phyloP scores from a whole-genome alignment of 371 early-diverging fungal genomes.

The Mucor plumbeus region DNA sequence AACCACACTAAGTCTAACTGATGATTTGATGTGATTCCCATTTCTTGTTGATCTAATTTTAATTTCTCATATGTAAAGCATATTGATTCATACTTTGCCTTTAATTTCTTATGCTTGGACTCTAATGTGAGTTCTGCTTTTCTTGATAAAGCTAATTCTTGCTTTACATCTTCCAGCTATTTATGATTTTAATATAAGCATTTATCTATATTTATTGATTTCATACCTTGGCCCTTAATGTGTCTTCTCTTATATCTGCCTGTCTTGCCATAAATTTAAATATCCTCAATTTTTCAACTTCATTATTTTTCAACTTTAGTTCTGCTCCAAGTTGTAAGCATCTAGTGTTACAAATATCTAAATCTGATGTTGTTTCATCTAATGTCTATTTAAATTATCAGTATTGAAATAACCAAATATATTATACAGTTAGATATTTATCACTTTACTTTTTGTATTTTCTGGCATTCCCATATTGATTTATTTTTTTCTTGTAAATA shows the following conservation, averaged over 20 bases:
- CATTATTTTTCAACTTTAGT: conserved; percentile 33
- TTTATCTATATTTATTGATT: neutral
- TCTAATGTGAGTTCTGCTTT: conserved; percentile 48
- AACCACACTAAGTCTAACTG: conserved; percentile 39
- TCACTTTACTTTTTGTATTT: conserved; percentile 48
- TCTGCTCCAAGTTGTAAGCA: conserved; percentile 45
- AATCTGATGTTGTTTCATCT: conserved; percentile 40
- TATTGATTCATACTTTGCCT: conserved; percentile 41
- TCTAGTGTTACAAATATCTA: conserved; percentile 40
- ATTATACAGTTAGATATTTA: neutral
- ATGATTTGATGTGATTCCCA: conserved; percentile 22
- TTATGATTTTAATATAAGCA: neutral
- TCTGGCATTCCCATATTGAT: conserved; percentile 44
- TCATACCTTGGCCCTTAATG: conserved; percentile 41
- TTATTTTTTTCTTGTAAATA: conserved; percentile 35
- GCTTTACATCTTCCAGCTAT: conserved; percentile 51
- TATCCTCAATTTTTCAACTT: conserved; percentile 49
- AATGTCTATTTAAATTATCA: conserved; percentile 26
- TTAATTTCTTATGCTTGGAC: conserved; percentile 50
- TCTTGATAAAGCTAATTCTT: conserved; percentile 46
- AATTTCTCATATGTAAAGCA: conserved; percentile 39
- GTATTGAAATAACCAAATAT: no score
- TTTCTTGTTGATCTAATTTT: conserved; percentile 35
- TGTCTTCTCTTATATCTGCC: conserved; percentile 51
- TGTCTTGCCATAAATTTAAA: conserved; percentile 52